Evolutionary conservation across 345 rosid genomes (phyloP).

Genomic region (Xanthoceras sorbifolium): DNA sequence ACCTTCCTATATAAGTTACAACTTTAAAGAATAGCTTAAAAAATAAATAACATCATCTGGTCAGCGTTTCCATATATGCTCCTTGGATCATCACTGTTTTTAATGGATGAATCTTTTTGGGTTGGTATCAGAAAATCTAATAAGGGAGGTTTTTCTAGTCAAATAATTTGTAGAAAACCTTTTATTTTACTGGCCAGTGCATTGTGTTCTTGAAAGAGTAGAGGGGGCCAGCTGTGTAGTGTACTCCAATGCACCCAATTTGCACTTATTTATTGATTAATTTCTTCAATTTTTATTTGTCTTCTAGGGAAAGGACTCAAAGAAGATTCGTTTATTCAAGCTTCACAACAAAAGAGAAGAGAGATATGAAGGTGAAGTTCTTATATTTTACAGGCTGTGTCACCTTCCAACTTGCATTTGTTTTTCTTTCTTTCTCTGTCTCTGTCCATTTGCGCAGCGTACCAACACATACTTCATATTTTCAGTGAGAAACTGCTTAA

Average conservation of each 20-base stretch:
- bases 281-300: neutral
- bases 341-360: neutral
- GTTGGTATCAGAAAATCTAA: neutral
- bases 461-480: no score
- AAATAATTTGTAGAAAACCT: no score
- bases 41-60: no score
- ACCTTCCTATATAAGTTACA: neutral
- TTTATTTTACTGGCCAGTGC: no score
- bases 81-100: neutral
- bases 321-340: neutral
- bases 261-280: neutral
- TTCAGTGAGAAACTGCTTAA: no score
- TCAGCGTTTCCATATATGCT: no score
- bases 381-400: slow-evolving; percentile 1
- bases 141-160: neutral
- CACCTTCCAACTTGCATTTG: neutral
- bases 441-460: no score
- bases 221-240: neutral
- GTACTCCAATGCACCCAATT: slow-evolving; percentile 9
- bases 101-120: no score
- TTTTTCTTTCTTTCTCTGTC: neutral
- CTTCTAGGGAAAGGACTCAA: neutral
- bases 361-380: neutral
- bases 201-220: neutral
- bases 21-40: neutral